Conservation (phyloP, 2,329 filamentous ascomycete species). For the Clathrospora elynae region DNA sequence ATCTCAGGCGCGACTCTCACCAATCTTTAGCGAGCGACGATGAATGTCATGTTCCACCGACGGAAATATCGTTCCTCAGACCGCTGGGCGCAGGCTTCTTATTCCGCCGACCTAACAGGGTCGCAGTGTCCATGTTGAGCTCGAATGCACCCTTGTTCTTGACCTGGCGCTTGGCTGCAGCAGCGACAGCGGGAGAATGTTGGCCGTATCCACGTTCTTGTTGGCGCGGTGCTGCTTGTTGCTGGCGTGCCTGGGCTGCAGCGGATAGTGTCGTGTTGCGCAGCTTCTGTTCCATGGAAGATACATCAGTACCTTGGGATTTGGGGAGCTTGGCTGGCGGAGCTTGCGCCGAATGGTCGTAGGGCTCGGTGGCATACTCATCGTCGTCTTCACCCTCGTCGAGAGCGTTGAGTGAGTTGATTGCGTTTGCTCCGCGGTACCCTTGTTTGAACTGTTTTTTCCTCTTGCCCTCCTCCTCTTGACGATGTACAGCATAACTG, state of each 20-base stretch:
- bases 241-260: conserved; percentile 66
- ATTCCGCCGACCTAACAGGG: conserved; percentile 74
- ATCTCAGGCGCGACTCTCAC: conserved; percentile 25
- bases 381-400: conserved; percentile 69
- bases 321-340: conserved; percentile 71
- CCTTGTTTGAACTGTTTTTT: conserved; percentile 81
- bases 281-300: conserved; percentile 84
- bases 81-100: conserved; percentile 56
- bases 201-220: conserved; percentile 80
- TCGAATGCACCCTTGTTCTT: conserved; percentile 84
- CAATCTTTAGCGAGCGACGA: conserved; percentile 36
- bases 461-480: conserved; percentile 94
- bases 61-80: conserved; percentile 52
- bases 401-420: conserved; percentile 68
- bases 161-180: conserved; percentile 81
- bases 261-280: conserved; percentile 76
- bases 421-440: conserved; percentile 65
- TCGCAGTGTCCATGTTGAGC: conserved; percentile 87
- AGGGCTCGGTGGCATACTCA: conserved; percentile 68
- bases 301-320: conserved; percentile 65
- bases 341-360: conserved; percentile 54
- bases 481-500: conserved; percentile 93
- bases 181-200: conserved; percentile 81
- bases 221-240: conserved; percentile 44
- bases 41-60: conserved; percentile 43